Evolutionary conservation across 2,329 filamentous ascomycete species (phyloP).

Genomic region (Elsinoe australis): DNA sequence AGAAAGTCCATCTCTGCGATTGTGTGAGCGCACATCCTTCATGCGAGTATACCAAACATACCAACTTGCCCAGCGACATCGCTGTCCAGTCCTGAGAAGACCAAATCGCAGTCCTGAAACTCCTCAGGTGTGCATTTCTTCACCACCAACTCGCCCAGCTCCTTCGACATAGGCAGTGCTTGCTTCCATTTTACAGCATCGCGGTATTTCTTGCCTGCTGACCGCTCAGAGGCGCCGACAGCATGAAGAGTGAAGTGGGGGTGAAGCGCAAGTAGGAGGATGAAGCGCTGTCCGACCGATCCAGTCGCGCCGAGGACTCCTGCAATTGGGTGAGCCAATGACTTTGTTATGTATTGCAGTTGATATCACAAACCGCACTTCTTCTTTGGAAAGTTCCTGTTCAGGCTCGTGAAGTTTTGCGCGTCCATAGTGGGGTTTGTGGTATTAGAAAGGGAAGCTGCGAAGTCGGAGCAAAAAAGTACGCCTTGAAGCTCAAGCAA

Average conservation of each 20-base stretch:
- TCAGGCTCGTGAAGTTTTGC: conserved; percentile 35
- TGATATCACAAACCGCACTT: conserved; percentile 42
- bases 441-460: conserved; percentile 4
- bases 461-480: conserved; percentile 9
- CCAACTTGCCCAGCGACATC: conserved; percentile 88
- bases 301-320: conserved; percentile 82
- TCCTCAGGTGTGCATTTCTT: conserved; percentile 74
- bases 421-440: conserved; percentile 34
- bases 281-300: conserved; percentile 91
- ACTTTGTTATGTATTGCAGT: conserved; percentile 1
- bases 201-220: conserved; percentile 87
- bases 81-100: conserved; percentile 88
- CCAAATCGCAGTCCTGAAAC: conserved; percentile 82
- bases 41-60: conserved; percentile 37
- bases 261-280: conserved; percentile 81
- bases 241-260: conserved; percentile 80
- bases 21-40: neutral
- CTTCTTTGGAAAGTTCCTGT: conserved; percentile 41
- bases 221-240: conserved; percentile 80
- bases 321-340: conserved; percentile 23
- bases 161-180: conserved; percentile 67
- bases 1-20: conserved; percentile 77
- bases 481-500: too few species aligned
- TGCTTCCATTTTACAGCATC: conserved; percentile 97
- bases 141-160: conserved; percentile 71